Evolutionary conservation across 2,329 filamentous ascomycete species (phyloP), one percentile per base, ranked within the genome.

Genomic region (Epichloe gansuensis): DNA sequence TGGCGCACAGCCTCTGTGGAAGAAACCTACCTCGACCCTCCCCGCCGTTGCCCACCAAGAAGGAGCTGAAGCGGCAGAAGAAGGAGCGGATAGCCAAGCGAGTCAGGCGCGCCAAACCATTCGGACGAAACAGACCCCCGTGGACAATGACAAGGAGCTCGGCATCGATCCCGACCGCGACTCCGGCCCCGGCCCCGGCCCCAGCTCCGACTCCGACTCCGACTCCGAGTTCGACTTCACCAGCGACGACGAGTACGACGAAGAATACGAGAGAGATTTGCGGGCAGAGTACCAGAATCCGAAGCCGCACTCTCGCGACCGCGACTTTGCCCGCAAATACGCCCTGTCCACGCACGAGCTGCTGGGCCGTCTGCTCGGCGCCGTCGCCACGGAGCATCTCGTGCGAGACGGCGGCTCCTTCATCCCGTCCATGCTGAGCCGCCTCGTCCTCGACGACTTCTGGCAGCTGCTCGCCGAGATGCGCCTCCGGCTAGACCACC

Each of bases 251-350:
- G 37, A 39, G 37, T n/a, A 39, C 37, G 13, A 39, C n/a, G 37
- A 39, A 39, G 37, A 39, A 15, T n/a, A 39, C 37, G 37, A 2
- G 57, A 56, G 35, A 48, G 43, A 45, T 3, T 31, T 62, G 2
- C 55, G 59, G 4, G 50, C 39, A 2, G 54, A 51, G 15, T 62
- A 63, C 43, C 50, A 51, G 8, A 49, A 57, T 34, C 57, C 60
- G 2, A 59, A 59, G 8, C 54, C 58, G 0, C 55, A 58, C 8
- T 49, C 53, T 4, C 57, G 50, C 34, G 59, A 64, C 37, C 54
- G 63, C 2, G 61, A 62, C 43, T 63, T 63, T 54, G 62, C 63
- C 0, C 53, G 61, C 3, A 65, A 65, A 43, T 61, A 65, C 28
- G 53, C 57, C 1, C 31, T 63, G 0, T 56, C 60, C 0, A 64